phyloP scores from a whole-genome alignment of 2,329 filamentous ascomycete species.

The Bisporella sp. region DNA sequence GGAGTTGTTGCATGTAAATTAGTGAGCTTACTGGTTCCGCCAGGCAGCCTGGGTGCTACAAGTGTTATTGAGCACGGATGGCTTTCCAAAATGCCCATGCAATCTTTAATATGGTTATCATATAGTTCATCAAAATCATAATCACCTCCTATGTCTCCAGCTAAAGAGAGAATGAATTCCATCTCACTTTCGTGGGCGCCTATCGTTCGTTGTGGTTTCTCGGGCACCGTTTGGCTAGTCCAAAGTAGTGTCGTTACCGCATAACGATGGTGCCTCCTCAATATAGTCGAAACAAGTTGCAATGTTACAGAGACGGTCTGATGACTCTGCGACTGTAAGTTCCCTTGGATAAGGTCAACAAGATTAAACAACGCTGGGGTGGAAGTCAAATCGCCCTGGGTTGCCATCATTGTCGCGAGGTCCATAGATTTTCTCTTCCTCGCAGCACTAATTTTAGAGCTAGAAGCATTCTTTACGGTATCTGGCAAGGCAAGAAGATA shows the following conservation, averaged over 20 bases:
- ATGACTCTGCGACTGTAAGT: slow-evolving; percentile 73
- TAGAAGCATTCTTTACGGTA: slow-evolving; percentile 23
- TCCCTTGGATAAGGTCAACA: slow-evolving; percentile 82
- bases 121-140: slow-evolving; percentile 69
- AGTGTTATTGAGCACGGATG: slow-evolving; percentile 66
- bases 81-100: slow-evolving; percentile 58
- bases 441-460: slow-evolving; percentile 55
- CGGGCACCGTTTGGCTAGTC: slow-evolving; percentile 50
- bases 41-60: slow-evolving; percentile 53
- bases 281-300: slow-evolving; percentile 77
- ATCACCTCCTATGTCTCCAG: slow-evolving; percentile 60
- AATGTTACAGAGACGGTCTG: slow-evolving; percentile 88
- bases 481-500: slow-evolving; percentile 83
- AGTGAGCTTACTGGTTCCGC: slow-evolving; percentile 49
- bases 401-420: slow-evolving; percentile 70
- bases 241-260: slow-evolving; percentile 71
- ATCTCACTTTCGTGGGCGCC: slow-evolving; percentile 72
- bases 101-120: slow-evolving; percentile 64
- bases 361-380: slow-evolving; percentile 90
- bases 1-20: slow-evolving; percentile 49
- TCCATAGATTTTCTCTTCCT: slow-evolving; percentile 86
- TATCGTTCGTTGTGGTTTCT: slow-evolving; percentile 54
- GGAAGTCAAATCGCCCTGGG: slow-evolving; percentile 63
- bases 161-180: slow-evolving; percentile 62
- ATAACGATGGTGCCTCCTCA: slow-evolving; percentile 83